Conservation (phyloP, 2,329 filamentous ascomycete species). For the Monosporascus sp. region DNA sequence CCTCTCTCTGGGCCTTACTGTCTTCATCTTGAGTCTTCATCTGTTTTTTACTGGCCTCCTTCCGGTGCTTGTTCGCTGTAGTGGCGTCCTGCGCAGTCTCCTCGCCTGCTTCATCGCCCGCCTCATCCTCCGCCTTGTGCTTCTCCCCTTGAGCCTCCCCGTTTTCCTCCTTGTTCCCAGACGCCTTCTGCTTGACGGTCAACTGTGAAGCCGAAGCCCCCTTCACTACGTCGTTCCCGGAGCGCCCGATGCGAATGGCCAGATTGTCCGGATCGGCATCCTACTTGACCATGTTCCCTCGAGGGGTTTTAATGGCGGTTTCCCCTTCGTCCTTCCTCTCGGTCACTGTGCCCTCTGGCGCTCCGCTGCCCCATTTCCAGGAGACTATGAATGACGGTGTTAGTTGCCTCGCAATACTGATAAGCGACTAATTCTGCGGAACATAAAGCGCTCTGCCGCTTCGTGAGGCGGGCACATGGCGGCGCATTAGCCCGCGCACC, state of each 20-base stretch:
- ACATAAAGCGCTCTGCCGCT: not conserved
- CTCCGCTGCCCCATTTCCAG: slow-evolving; percentile 54
- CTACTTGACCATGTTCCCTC: slow-evolving; percentile 60
- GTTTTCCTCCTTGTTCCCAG: slow-evolving; percentile 20
- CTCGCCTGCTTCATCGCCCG: not conserved
- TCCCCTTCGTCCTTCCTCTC: slow-evolving; percentile 59
- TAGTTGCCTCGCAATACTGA: not conserved
- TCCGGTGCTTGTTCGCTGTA: slow-evolving; percentile 16
- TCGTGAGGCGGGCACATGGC: not conserved
- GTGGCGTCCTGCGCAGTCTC: slow-evolving; percentile 25
- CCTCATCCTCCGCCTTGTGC: slow-evolving; percentile 16
- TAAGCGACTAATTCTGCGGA: not conserved
- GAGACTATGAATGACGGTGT: slow-evolving; percentile 41
- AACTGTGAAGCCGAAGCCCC: slow-evolving; percentile 56
- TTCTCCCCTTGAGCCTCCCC: slow-evolving; percentile 16
- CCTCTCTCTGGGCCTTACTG: slow-evolving; percentile 13
- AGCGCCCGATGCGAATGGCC: slow-evolving; percentile 52
- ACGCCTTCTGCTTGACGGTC: slow-evolving; percentile 44
- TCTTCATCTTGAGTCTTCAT: slow-evolving; percentile 15
- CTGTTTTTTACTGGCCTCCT: slow-evolving; percentile 24
- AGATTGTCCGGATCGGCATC: slow-evolving; percentile 56
- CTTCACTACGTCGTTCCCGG: slow-evolving; percentile 62
- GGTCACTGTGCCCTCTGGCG: slow-evolving; percentile 52
- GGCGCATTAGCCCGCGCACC: slow-evolving; percentile 8
- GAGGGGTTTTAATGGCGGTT: slow-evolving; percentile 54